phyloP scores from a whole-genome alignment of 768 basidiomycete species.

The Leccinum longicurvipes region DNA sequence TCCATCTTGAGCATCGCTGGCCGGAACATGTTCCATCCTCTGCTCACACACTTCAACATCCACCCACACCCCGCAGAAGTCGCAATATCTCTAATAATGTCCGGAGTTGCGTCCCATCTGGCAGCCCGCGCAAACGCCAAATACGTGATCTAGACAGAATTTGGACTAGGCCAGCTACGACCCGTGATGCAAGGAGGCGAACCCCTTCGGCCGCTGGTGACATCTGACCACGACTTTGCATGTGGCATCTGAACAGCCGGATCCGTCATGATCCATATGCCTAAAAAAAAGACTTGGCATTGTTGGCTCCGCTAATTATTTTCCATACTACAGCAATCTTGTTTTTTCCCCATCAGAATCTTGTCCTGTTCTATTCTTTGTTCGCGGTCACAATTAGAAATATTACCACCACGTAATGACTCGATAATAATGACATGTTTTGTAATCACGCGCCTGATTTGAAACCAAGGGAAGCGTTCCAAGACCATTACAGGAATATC shows the following conservation, averaged over 20 bases:
- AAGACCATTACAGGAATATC: slow-evolving; percentile 3
- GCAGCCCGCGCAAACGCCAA: slow-evolving; percentile 18
- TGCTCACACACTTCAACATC: slow-evolving; percentile 1
- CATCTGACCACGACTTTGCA: slow-evolving; percentile 20
- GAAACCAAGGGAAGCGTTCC: not conserved
- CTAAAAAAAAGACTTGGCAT: not conserved
- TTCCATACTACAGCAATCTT: slow-evolving; percentile 6
- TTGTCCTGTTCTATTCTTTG: slow-evolving; percentile 13
- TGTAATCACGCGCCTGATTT: slow-evolving; percentile 3
- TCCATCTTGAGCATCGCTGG: slow-evolving; percentile 4
- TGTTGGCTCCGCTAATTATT: slow-evolving; percentile 2
- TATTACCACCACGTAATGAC: slow-evolving; percentile 2
- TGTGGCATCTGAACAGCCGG: slow-evolving; percentile 5
- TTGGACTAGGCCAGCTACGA: slow-evolving; percentile 20
- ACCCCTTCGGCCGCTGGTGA: slow-evolving; percentile 33
- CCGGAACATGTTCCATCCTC: slow-evolving; percentile 5
- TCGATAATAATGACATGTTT: slow-evolving; percentile 5
- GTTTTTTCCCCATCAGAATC: slow-evolving; percentile 10
- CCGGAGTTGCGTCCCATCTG: slow-evolving; percentile 13
- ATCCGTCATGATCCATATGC: slow-evolving; percentile 8
- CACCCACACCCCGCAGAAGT: slow-evolving; percentile 1
- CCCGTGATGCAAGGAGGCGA: slow-evolving; percentile 28
- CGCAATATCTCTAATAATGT: slow-evolving; percentile 14
- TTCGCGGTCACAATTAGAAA: not conserved
- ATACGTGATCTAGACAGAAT: slow-evolving; percentile 22